Conservation (phyloP, 345 rosid genomes). For the Ailanthus altissimus region DNA sequence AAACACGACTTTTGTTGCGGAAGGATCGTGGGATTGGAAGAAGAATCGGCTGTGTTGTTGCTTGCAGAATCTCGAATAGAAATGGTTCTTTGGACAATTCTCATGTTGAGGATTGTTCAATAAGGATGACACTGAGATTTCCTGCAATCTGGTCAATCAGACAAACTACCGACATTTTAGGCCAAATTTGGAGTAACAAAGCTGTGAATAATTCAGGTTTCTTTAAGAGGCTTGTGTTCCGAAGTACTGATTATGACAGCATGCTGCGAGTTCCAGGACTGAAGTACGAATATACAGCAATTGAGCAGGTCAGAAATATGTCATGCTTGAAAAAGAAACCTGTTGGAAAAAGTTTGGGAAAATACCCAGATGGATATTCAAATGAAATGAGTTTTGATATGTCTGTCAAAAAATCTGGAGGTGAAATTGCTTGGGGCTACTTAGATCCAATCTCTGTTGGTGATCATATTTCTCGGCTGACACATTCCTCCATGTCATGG, state of each 20-base stretch:
- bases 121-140: constrained; percentile 36
- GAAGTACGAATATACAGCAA: constrained; percentile 30
- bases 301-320: constrained; percentile 14
- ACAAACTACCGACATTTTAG: constrained; percentile 16
- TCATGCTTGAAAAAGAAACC: constrained; percentile 19
- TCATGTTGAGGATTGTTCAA: constrained; percentile 34
- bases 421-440: constrained; percentile 23
- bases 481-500: neutral
- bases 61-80: constrained; percentile 29
- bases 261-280: constrained; percentile 20
- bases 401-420: constrained; percentile 14
- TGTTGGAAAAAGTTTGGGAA: neutral
- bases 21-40: constrained; percentile 38
- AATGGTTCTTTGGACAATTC: constrained; percentile 6
- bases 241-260: neutral
- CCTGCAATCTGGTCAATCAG: constrained; percentile 39
- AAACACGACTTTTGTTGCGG: constrained; percentile 30
- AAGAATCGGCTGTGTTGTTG: constrained; percentile 30
- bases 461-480: constrained; percentile 15
- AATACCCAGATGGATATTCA: constrained; percentile 31
- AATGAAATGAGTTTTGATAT: constrained; percentile 28
- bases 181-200: constrained; percentile 33
- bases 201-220: constrained; percentile 7
- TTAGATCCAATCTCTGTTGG: constrained; percentile 27
- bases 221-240: constrained; percentile 25